Evolutionary conservation across 2,329 filamentous ascomycete species (phyloP).

Genomic region (Colletotrichum orbiculare): DNA sequence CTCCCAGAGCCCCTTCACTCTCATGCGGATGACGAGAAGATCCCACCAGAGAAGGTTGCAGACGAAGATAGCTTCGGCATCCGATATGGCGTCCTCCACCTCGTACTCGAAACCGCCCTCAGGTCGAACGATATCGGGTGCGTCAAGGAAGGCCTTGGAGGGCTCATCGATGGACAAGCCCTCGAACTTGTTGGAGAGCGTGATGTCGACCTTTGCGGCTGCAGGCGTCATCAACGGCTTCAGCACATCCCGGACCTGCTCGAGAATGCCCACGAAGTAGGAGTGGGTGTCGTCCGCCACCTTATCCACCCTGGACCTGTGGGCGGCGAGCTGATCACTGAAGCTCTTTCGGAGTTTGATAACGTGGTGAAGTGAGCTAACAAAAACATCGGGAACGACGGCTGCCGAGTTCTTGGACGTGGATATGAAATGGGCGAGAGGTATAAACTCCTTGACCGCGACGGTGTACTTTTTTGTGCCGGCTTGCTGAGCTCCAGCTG

Average conservation of each 20-base stretch:
- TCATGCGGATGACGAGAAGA: constrained; percentile 42
- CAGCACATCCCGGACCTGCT: constrained; percentile 47
- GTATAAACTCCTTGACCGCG: constrained; percentile 50
- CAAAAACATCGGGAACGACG: constrained; percentile 44
- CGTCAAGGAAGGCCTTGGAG: constrained; percentile 49
- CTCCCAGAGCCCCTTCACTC: constrained; percentile 46
- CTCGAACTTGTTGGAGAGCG: constrained; percentile 42
- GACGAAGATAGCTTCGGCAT: constrained; percentile 44
- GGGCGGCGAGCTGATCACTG: constrained; percentile 35
- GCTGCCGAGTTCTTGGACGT: constrained; percentile 37
- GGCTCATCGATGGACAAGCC: constrained; percentile 50
- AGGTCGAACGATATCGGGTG: constrained; percentile 41
- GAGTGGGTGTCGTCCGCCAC: constrained; percentile 43
- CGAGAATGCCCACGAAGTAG: constrained; percentile 49
- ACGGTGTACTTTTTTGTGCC: constrained; percentile 45
- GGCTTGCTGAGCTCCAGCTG: not conserved
- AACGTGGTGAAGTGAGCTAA: constrained; percentile 46
- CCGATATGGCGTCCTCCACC: constrained; percentile 35
- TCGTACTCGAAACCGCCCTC: constrained; percentile 43
- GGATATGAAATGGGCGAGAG: constrained; percentile 52
- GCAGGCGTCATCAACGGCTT: constrained; percentile 42
- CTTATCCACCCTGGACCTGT: constrained; percentile 34
- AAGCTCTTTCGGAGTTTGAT: constrained; percentile 49
- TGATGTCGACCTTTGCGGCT: not conserved
- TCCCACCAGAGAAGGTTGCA: constrained; percentile 44